Evolutionary conservation across 1,284 basidiomycete species (phyloP), one percentile per base, ranked within the genome.

Genomic region (Vanrija sp.): DNA sequence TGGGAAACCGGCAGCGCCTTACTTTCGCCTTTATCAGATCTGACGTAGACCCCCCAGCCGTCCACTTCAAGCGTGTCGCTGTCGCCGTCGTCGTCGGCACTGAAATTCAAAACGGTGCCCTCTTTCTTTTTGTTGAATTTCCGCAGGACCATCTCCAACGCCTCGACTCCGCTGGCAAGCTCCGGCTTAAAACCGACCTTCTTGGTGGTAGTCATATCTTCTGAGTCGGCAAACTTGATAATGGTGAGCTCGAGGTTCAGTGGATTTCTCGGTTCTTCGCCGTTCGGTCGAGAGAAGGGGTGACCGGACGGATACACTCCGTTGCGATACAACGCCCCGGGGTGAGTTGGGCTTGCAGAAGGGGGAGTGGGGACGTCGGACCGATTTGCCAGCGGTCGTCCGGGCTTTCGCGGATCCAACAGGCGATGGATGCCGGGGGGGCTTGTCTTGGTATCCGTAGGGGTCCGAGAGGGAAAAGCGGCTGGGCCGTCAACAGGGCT

Each of bases 221-320:
- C 91, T 2, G 85, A 84, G 47, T 91, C 80, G 41, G 85, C 79
- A 69, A 96, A 94, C 72, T 90, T 95, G 67, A 96, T 85, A 15
- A 90, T 77, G 69, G 31, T 4, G 12, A 27, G 25, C 25, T 27
- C 25, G 7, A 31, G 15, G 31, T 31, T 31, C 24, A 25, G 9
- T 31, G 12, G 31, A 14, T 31, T 14, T 31, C 31, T 31, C 12
- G 12, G 12, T 9, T 31, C 24, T 5, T 25, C 24, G 24, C 24
- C 24, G 24, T 25, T 25, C 5, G 9, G 24, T 4, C 24, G 24
- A n/a, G n/a, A n/a, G 24, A 25, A 25, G 4, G 24, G 24, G 9
- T 25, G 24, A 9, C 4, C 24, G 9, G 24, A 14, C 4, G 31
- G 12, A 14, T 4, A 14, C 31, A 9, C 24, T 25, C 12, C 31